These are phyloP conservation scores for Fragilaria crotonensis DNA, from an alignment of 108 stramenopile genomes.

Conservation along the genomic window DNA sequence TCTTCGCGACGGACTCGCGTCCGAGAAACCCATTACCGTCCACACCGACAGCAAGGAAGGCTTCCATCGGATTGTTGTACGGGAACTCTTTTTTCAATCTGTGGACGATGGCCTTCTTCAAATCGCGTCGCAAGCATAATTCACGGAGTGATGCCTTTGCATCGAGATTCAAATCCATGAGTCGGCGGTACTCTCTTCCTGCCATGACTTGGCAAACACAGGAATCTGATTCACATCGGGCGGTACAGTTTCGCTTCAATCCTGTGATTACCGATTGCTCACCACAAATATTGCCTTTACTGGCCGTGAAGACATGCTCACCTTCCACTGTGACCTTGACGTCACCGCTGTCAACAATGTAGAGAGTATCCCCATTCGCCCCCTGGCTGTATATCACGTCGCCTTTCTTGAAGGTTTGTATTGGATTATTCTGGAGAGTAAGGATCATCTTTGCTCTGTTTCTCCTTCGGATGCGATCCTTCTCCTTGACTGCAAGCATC, in stretches of 20 bases:
- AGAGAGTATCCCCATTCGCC: constrained; percentile 53
- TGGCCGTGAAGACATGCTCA: constrained; percentile 35
- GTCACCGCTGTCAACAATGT: constrained; percentile 37
- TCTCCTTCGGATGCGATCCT: constrained; percentile 70
- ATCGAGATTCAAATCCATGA: constrained; percentile 41
- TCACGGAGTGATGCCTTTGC: constrained; percentile 57
- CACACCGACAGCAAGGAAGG: constrained; percentile 60
- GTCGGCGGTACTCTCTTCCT: constrained; percentile 48
- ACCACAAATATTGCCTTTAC: constrained; percentile 63
- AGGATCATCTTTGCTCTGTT: constrained; percentile 77
- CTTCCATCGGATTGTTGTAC: constrained; percentile 50
- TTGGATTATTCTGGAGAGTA: constrained; percentile 58
- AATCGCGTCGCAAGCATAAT: constrained; percentile 67
- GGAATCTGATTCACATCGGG: constrained; percentile 43
- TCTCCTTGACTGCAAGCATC: constrained; percentile 54
- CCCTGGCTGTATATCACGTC: constrained; percentile 47
- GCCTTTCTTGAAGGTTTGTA: constrained; percentile 22
- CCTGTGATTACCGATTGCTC: constrained; percentile 67
- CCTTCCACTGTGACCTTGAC: constrained; percentile 27
- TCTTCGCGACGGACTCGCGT: constrained; percentile 30
- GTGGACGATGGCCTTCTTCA: constrained; percentile 73
- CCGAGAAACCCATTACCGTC: constrained; percentile 42
- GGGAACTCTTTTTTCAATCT: constrained; percentile 58
- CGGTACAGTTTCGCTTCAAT: constrained; percentile 49
- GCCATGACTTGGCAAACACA: constrained; percentile 43